Conservation (phyloP, 495 filamentous ascomycete species). For the Podospora sp. region DNA sequence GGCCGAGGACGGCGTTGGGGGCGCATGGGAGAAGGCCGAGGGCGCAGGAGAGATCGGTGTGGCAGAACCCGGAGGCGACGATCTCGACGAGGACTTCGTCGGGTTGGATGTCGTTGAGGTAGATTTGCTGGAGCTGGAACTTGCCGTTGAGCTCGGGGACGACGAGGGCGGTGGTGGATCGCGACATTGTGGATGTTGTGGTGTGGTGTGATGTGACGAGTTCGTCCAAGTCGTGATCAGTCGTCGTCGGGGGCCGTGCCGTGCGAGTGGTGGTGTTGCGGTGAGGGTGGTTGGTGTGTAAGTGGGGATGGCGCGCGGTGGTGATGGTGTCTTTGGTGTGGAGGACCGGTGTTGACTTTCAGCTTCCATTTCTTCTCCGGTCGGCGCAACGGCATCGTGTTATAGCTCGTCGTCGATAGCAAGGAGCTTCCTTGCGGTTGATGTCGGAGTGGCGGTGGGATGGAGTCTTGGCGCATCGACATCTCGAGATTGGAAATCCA, state of each 20-base stretch:
- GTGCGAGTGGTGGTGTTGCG: slow-evolving; percentile 12
- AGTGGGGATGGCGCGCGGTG: not conserved
- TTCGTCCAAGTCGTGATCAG: too few species aligned
- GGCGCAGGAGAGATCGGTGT: slow-evolving; percentile 64
- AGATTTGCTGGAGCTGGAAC: slow-evolving; percentile 29
- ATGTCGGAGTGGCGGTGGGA: slow-evolving; percentile 19
- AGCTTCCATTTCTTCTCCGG: not conserved
- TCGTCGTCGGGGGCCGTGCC: too few species aligned
- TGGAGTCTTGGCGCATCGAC: not conserved
- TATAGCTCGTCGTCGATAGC: too few species aligned
- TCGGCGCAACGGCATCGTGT: not conserved
- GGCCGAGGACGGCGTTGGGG: slow-evolving; percentile 71
- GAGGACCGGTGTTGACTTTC: too few species aligned
- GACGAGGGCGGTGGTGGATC: slow-evolving; percentile 35
- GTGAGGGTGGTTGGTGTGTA: not conserved
- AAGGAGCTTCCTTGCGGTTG: not conserved
- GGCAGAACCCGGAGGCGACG: slow-evolving; percentile 75
- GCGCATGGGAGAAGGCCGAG: slow-evolving; percentile 38
- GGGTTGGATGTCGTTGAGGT: slow-evolving; percentile 40
- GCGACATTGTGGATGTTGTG: slow-evolving; percentile 19
- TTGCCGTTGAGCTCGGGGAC: slow-evolving; percentile 32
- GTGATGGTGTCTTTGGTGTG: too few species aligned
- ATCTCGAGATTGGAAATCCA: not conserved
- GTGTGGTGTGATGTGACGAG: not conserved
- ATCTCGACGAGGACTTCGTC: slow-evolving; percentile 74